Evolutionary conservation across 495 filamentous ascomycete species (phyloP), one percentile per base, ranked within the genome.

Genomic region (Penicillium coffeae): DNA sequence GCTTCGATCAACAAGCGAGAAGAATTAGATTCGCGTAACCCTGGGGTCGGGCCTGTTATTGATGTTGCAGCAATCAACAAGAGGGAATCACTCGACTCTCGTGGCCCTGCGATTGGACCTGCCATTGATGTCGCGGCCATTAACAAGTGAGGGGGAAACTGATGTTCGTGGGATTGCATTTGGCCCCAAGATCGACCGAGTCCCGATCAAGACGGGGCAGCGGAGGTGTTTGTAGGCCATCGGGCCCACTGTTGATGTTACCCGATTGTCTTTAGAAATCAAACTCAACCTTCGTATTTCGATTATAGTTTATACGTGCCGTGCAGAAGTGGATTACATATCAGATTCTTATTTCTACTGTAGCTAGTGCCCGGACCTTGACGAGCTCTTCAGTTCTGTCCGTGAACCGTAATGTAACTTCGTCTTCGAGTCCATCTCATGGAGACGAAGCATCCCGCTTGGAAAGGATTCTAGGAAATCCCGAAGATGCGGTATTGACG

Each of bases 381-480:
- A 19, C 8, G 8, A 20, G 9, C 8, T 39, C 3, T 40, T 12
- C 16, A 21, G 2, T 40, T 7, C 6, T 21, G 10, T 40, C 7
- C 9, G 18, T 3, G 38, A 13, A 18, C 38, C 21, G 7, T 10
- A 20, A 3, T 16, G 13, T 21, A 16, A 10, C 13, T 1, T 3
- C 8, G 38, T 19, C 2, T 12, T 20, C 12, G 38, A 40, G 10
- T 40, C 38, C 14, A 40, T 40, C 38, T 40, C 38, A 21, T 16
- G 16, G 10, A 40, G 18, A 40, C 38, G 38, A 13, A 40, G 21
- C 38, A 40, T 40, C 21, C 38, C 38, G 21, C 38, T 40, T 1
- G 38, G 38, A 18, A 40, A 40, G 6, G 38, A 40, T 40, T 40
- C 38, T 13, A 40, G 13, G 18, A 40, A 40, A 21, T 40, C 38